Percentiles rank a stretch among this genome's conserved stretches.
These are phyloP conservation scores for Bidens hawaiensis DNA, from an alignment of 140 eudicot genomes.

Conservation along the genomic window DNA sequence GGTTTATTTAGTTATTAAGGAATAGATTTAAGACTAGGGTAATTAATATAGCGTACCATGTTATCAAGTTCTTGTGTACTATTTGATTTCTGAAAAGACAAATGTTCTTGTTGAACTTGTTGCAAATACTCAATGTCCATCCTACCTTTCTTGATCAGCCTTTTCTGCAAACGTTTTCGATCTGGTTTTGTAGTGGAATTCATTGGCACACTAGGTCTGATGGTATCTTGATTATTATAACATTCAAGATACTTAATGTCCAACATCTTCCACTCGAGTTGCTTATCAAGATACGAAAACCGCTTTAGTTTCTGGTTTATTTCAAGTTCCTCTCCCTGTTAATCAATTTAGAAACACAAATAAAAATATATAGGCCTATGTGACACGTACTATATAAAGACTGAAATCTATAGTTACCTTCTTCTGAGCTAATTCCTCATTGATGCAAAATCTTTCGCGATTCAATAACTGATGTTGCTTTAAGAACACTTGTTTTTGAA, in stretches of 20 bases:
- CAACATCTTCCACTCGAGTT: background rate
- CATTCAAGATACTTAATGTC: slow-evolving; percentile 1
- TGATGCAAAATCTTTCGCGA: background rate
- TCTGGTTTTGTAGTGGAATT: background rate
- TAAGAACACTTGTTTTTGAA: background rate
- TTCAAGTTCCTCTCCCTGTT: slow-evolving; percentile 14
- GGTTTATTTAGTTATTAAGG: background rate
- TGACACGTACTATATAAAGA: too few species aligned
- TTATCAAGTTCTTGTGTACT: slow-evolving; percentile 14
- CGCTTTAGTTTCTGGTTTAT: slow-evolving; percentile 11
- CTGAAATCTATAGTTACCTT: background rate
- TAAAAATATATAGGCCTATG: too few species aligned
- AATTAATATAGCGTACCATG: slow-evolving; percentile 12
- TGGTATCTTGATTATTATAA: background rate
- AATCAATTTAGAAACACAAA: background rate
- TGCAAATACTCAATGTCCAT: slow-evolving; percentile 15
- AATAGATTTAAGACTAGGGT: too few species aligned
- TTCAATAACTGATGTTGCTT: slow-evolving; percentile 3
- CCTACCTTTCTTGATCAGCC: slow-evolving; percentile 22
- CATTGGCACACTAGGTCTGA: background rate
- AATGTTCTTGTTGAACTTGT: slow-evolving; percentile 10
- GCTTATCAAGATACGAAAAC: background rate
- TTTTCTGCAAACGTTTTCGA: slow-evolving; percentile 20
- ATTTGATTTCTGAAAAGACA: background rate
- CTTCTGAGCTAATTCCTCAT: background rate